Evolutionary conservation across 805 yeast species (phyloP), one percentile per base, ranked within the genome.

Genomic region (Lipomyces anomalus): DNA sequence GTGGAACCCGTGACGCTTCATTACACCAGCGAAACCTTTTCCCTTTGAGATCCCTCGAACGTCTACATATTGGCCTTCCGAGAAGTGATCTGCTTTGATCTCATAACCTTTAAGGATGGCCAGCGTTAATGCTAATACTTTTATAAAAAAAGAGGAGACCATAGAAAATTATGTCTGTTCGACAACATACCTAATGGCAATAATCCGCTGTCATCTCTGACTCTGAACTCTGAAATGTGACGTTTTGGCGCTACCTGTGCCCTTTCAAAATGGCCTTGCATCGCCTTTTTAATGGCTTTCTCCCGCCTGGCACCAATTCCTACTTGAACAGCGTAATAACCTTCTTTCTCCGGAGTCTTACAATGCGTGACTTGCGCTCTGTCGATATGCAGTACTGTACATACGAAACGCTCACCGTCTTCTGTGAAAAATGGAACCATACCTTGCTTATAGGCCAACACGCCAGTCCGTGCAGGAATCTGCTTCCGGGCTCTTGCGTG

Each of bases 1-100:
- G 38, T 70, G 71, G 69, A 90, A 92, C 9, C 86, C 84, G 72
- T 83, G 84, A 68, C 95, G 80, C 66, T 90, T 90, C 96, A 92
- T 92, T 21, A 90, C 97, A 78, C 98, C 98, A 20, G 89, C 86
- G 64, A 87, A 87, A 7, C 98, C 98, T 67, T 92, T 92, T 67
- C 98, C 98, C 64, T 87, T 90, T 42, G 89, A 73, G 17, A 74
- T 73, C 13, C 89, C 83, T 62, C 79, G 75, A 43, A 87, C 69
- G 63, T 92, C 98, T 22, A 92, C 89, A 48, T 69, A 75, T 65
- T 87, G 92, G 24, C 97, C 97, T 16, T 69, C 72, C 46, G 79
- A 75, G 64, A 90, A 90, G 65, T 82, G 89, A 61, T 86, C 88
- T 1, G 96, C 95, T 44, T 70, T 76, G 45, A 92, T 67, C 58